A percentile compares a stretch with the other conserved stretches of the same genome.
Evolutionary conservation across 805 yeast species (phyloP).

Genomic region (Tetrapisispora phaffii): DNA sequence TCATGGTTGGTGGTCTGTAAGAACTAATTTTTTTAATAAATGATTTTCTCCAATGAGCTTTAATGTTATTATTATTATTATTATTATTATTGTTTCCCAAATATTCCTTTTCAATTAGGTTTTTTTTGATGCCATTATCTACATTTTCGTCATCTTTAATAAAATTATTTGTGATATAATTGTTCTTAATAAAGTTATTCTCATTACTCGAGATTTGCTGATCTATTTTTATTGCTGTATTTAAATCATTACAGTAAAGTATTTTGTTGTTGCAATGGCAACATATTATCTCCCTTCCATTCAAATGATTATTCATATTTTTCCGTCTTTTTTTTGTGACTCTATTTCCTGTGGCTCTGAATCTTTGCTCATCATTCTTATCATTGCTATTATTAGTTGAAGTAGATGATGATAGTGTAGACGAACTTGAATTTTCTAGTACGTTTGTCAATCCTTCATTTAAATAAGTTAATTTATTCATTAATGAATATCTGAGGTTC

Average conservation of each 20-base stretch:
- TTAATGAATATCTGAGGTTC: not conserved
- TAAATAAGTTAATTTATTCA: not conserved
- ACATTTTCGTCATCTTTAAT: not conserved
- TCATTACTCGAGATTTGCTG: not conserved
- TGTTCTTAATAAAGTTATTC: not conserved
- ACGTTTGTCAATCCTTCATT: not conserved
- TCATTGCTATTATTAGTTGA: not conserved
- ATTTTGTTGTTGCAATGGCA: conserved; percentile 1
- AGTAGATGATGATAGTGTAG: not conserved
- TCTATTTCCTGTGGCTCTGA: not conserved
- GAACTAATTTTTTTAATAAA: too few species aligned
- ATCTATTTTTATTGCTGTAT: not conserved
- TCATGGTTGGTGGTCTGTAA: not conserved
- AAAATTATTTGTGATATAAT: not conserved
- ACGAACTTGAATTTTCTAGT: not conserved
- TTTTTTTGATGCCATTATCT: not conserved
- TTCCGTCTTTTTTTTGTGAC: not conserved
- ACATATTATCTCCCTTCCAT: not conserved
- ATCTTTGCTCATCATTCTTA: not conserved
- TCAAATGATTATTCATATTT: not conserved
- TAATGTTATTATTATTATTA: too few species aligned
- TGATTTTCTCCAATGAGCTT: not conserved
- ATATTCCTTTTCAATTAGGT: too few species aligned
- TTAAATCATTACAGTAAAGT: not conserved
- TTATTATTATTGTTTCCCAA: too few species aligned